Conservation (phyloP, 2,329 filamentous ascomycete genomes). For the Penicillium sp. region DNA sequence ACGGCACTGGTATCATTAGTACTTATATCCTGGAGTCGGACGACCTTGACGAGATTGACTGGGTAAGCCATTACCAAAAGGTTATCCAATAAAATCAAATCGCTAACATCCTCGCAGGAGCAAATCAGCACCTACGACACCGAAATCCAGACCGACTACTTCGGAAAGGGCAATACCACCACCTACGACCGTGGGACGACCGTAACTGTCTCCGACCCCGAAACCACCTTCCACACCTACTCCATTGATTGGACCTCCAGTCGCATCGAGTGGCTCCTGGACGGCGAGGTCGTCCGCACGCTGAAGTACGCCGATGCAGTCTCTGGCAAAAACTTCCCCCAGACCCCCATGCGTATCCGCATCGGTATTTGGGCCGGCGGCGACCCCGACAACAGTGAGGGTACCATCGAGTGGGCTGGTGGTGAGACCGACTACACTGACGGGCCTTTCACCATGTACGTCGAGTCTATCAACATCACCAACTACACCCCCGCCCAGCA, state of each 20-base stretch:
- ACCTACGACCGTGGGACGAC: slow-evolving; percentile 82
- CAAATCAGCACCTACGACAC: slow-evolving; percentile 38
- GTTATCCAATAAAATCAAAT: neutral
- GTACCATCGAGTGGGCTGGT: slow-evolving; percentile 68
- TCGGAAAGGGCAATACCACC: slow-evolving; percentile 80
- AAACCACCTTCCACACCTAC: slow-evolving; percentile 47
- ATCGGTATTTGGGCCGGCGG: slow-evolving; percentile 70
- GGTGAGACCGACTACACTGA: slow-evolving; percentile 64
- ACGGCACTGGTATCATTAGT: slow-evolving; percentile 87
- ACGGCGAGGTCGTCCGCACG: slow-evolving; percentile 61
- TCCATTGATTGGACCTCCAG: slow-evolving; percentile 65
- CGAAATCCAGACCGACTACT: slow-evolving; percentile 79
- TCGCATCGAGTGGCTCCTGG: slow-evolving; percentile 63
- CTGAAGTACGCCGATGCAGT: slow-evolving; percentile 61
- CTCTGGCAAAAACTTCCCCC: slow-evolving; percentile 61
- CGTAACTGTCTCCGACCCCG: slow-evolving; percentile 63
- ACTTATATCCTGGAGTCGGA: slow-evolving; percentile 88
- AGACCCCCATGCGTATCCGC: slow-evolving; percentile 71
- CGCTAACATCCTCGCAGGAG: slow-evolving; percentile 27
- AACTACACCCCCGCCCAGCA: slow-evolving; percentile 61
- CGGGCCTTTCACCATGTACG: slow-evolving; percentile 70
- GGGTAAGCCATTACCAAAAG: slow-evolving; percentile 64
- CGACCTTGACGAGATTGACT: slow-evolving; percentile 90
- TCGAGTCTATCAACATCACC: slow-evolving; percentile 59
- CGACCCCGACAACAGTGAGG: slow-evolving; percentile 38